Evolutionary conservation across 179 eudicot species (phyloP), one percentile per base, ranked within the genome.

Genomic region (Silene coronaria): DNA sequence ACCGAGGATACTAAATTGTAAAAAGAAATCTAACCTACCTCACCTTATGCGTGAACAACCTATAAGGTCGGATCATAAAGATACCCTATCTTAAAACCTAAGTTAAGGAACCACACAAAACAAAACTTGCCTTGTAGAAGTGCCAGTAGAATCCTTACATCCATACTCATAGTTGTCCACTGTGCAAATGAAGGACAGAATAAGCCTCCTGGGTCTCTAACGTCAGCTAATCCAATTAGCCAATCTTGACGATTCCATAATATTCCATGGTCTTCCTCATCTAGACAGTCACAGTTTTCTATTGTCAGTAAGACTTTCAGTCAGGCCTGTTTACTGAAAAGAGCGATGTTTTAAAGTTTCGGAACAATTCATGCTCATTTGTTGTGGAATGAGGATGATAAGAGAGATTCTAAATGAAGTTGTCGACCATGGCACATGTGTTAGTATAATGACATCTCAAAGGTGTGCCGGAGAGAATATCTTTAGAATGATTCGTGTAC

Each of bases 161-260:
- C 97, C 99, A 76, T 95, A 92, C 82, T 95, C 99, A 74, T 95
- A 95, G 82, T 95, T 95, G 67, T 97, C 97, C 76, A 95, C 97
- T 57, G 97, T 95, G 84, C 97, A 95, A 61, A 92, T 83, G 72
- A 92, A 95, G 24, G 99, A 95, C 74, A 86, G 96, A 69, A 93
- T 88, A 48, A 95, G 87, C 80, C 97, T 84, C 80, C 99, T 91
- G 38, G 96, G 89, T 81, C 99, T 64, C 99, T 85, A 73, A 93
- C 97, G 80, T 95, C 99, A 14, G 99, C 97, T 62, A 89, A 86
- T 71, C 97, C 97, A 60, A 97, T 88, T 86, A 97, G 88, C 99
- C 97, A 95, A 75, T 95, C 99, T 83, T 95, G 99, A 84, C 92
- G 99, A 84, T 95, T 95, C 99, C 97, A 95, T 21, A 95, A 85